Base-by-base conservation (phyloP, 371 early-diverging fungal species). In the Dichotomocladium elegans region DNA sequence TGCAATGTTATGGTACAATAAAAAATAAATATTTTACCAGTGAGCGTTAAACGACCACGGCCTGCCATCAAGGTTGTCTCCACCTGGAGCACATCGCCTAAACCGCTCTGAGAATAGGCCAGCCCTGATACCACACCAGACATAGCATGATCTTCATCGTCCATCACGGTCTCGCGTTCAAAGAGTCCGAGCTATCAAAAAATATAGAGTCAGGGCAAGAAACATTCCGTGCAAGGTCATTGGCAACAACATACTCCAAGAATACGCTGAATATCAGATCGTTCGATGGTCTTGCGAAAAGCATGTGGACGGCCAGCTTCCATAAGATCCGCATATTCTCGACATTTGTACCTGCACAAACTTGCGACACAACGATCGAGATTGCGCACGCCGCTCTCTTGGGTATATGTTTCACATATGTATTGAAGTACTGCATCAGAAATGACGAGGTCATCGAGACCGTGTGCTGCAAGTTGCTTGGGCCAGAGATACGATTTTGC, bases 101-200 rank as follows among this genome's bases (percentile, higher is more conserved):
- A 68, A 0, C 95, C 95, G 47, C 80, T 75, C 3, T 81, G 66
- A 12, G 92, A 86, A 70, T 88, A 94, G 0, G 92, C 92, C 48
- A 94, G 68, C 0, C 95, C 95, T 14, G 85, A 87, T 1, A 86
- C 89, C 8, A 94, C 80, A 0, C 95, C 95, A 2, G 92, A 86
- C 0, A 74, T 63, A 30, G 44, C 42, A 0, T 77, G 52, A 3
- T 72, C 62, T 4, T 82, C 63, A 44, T 86, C 82, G n/a, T n/a
- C n/a, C n/a, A n/a, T n/a, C 6, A 84, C 70, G 2, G 85, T 72
- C 43, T 90, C 91, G 25, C 82, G 74, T 33, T 82, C 82, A 61
- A 66, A 88, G 12, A 66, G 58, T 48, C 78, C 81, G 21, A 79
- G 62, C 74, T 77, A 43, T 29, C n/a, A 35, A 19, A 29, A 12